Evolutionary conservation across 108 stramenopile species (phyloP), one percentile per base, ranked within the genome.

Genomic region (Cyclotella baltica): DNA sequence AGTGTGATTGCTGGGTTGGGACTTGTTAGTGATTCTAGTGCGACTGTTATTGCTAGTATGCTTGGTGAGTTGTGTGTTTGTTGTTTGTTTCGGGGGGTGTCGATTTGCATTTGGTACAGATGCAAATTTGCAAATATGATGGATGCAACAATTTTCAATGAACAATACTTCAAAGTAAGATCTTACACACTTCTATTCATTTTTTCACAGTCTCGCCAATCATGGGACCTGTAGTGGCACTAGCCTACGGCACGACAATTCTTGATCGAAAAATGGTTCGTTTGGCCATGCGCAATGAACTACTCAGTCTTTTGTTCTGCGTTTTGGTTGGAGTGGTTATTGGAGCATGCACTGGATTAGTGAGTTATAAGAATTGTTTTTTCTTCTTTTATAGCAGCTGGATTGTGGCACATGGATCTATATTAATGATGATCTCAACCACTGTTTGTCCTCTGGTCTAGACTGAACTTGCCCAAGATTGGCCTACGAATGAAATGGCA

Each of bases 11-110:
- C 95, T 4, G 92, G 83, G 19, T 57, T 97, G 15, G 97, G 95
- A 11, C 80, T 97, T 34, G 83, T 83, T 15, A 83, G 90, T 9
- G 71, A 97, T 72, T 86, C 80, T 29, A 78, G 88, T 8, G 91
- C 90, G 0, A 88, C 87, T 15, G 88, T 97, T 31, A 92, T 96
- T 22, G 91, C 95, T 2, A 73, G 77, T 48, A 97, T 97, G 97
- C 83, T 97, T 48, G 89, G 95, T 38, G 92, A 89, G 28, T 91
- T 92, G 35, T 83, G 92, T 43, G 6, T n/a, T n/a, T 25, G 1
- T 4, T 0, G 56, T 27, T 27, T 25, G 28, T 29, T 13, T 29
- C 56, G 6, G 3, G 3, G 13, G 1, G 16, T 25, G 31, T 19
- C 10, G 51, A 52, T 63, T 3, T 63, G 30, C 11, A 15, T 15